phyloP scores from a whole-genome alignment of 2,329 filamentous ascomycete species.

The Cladorrhinum sp. region DNA sequence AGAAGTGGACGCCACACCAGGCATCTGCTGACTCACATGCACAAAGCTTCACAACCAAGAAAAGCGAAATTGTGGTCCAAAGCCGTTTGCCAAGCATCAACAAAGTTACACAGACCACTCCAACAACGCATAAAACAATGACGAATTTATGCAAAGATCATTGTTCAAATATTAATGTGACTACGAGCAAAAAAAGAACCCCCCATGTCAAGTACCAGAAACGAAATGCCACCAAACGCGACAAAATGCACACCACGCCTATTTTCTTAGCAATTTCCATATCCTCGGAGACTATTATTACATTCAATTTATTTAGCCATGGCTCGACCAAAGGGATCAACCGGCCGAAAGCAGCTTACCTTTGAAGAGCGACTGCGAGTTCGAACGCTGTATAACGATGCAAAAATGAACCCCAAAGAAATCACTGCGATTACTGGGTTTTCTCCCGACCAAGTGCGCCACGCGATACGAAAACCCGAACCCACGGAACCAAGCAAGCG shows the following conservation, averaged over 20 bases:
- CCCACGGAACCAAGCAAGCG: not conserved
- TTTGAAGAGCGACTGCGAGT: not conserved
- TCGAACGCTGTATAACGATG: not conserved
- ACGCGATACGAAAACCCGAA: not conserved
- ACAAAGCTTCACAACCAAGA: not conserved
- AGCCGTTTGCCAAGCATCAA: not conserved
- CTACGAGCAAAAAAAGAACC: too few species aligned
- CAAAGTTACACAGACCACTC: not conserved
- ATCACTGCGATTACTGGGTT: not conserved
- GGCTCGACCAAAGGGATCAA: not conserved
- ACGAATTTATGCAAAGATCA: not conserved
- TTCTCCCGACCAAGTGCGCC: not conserved
- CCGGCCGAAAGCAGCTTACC: not conserved
- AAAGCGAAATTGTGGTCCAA: not conserved
- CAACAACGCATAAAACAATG: not conserved
- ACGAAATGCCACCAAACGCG: too few species aligned
- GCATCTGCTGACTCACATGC: conserved; percentile 17
- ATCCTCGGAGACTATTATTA: too few species aligned
- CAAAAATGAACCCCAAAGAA: not conserved
- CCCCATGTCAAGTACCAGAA: too few species aligned
- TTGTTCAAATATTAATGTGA: too few species aligned
- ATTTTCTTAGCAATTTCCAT: too few species aligned
- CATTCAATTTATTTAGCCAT: too few species aligned
- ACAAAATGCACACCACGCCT: too few species aligned
- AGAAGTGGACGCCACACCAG: conserved; percentile 10